Evolutionary conservation across 805 yeast species (phyloP), one percentile per base, ranked within the genome.

Genomic region (Candida sakaeoensis): DNA sequence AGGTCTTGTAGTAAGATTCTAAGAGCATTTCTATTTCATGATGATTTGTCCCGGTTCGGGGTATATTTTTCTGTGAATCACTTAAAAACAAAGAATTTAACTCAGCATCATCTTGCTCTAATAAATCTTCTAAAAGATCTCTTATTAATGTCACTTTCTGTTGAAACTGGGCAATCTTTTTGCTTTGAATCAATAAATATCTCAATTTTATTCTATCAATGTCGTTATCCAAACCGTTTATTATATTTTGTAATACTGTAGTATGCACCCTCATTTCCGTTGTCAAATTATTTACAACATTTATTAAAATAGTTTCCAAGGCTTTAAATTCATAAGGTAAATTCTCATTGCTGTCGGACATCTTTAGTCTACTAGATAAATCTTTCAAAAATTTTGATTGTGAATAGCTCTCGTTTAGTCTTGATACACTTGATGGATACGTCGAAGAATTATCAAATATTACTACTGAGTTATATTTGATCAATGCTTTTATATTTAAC

Each of bases 271-370:
- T 83, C 85, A 90, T 80, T 55, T 93, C 99, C 1, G 90, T 81
- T 34, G 82, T 82, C 36, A 93, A 64, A 44, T 88, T 85, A 1
- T 85, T 73, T 27, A 88, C 74, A 2, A 87, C 95, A 38, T 85
- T 82, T 22, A 87, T 79, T 46, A 93, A 74, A 7, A 93, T 84
- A 0, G 95, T 80, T 54, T 93, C 99, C 28, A 93, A 57, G 0
- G 97, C 99, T 35, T 95, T 68, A 54, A 90, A 81, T 55, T 93
- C 99, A 59, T 89, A 93, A 0, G 96, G 91, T 14, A 88, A 65
- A 2, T 60, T 52, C 3, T 49, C 52, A 21, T 21, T 21, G 12
- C 60, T 61, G 3, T 59, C 55, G 6, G 51, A 55, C 5, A 61
- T 53, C 21, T 59, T 51, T 30, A 77, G 57, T 24, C 70, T 64